Conservation (phyloP, 176 grass and related monocot genomes). For the Aegilops speltoides region DNA sequence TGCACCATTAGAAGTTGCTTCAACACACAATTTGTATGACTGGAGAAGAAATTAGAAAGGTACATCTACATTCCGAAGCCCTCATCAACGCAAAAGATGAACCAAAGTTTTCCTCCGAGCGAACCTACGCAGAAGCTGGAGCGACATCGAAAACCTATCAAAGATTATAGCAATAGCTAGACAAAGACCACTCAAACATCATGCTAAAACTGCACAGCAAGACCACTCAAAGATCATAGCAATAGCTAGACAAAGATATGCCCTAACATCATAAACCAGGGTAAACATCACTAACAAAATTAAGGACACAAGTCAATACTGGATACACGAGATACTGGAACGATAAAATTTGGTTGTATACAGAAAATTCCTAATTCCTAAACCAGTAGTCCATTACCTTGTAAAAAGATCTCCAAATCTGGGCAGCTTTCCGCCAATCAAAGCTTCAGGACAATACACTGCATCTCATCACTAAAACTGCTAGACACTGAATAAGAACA, state of each 20-base stretch:
- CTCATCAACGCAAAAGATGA: conserved; percentile 67
- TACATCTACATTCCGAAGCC: conserved; percentile 22
- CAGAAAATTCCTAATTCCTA: not conserved
- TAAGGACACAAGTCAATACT: not conserved
- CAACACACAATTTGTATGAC: not conserved
- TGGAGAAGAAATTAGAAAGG: conserved; percentile 28
- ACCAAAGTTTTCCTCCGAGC: conserved; percentile 73
- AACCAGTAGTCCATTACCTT: conserved; percentile 26
- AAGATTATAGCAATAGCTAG: not conserved
- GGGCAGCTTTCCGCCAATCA: not conserved
- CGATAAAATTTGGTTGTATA: not conserved
- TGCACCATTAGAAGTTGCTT: conserved; percentile 21
- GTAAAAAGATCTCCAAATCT: conserved; percentile 3
- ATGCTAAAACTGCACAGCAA: no score
- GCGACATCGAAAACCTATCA: not conserved
- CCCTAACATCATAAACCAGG: not conserved
- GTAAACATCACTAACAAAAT: not conserved
- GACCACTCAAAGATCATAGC: not conserved
- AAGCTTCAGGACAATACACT: conserved; percentile 15
- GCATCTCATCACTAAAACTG: conserved; percentile 14
- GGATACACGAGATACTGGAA: not conserved
- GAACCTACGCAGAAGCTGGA: conserved; percentile 78
- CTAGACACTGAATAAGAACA: conserved; percentile 17
- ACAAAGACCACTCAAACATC: no score
- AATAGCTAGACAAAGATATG: not conserved